phyloP scores from a whole-genome alignment of 2,329 filamentous ascomycete species.

The Chrysosporium keratinophilum region DNA sequence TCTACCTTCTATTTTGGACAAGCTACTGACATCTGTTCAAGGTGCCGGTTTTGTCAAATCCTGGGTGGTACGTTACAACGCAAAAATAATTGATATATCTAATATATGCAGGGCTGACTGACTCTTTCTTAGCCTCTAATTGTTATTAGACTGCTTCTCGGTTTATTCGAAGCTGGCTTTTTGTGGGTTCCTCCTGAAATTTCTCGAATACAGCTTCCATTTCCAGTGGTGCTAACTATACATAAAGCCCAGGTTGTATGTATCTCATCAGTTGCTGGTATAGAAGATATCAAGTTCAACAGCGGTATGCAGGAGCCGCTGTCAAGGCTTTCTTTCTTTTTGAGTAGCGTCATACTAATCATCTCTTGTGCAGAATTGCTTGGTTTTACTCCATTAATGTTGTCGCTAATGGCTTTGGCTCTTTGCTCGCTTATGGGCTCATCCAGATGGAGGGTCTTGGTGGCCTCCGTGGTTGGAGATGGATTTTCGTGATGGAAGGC shows the following conservation, averaged over 20 bases:
- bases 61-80: constrained; percentile 7
- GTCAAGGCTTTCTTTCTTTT: constrained; percentile 6
- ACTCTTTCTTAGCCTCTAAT: constrained; percentile 14
- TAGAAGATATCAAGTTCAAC: constrained; percentile 26
- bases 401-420: constrained; percentile 39
- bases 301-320: constrained; percentile 22
- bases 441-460: constrained; percentile 35
- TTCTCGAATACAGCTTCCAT: constrained; percentile 33
- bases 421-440: constrained; percentile 37
- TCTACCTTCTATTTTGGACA: background rate
- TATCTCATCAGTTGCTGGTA: constrained; percentile 63
- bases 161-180: constrained; percentile 49
- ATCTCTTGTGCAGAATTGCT: constrained; percentile 24
- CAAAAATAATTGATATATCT: background rate
- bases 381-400: constrained; percentile 43
- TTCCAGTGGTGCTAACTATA: background rate
- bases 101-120: background rate
- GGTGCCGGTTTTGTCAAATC: constrained; percentile 11
- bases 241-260: constrained; percentile 45
- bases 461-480: constrained; percentile 42
- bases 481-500: constrained; percentile 47
- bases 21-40: constrained; percentile 13
- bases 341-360: background rate
- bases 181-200: constrained; percentile 55
- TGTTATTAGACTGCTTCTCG: constrained; percentile 41